Percentiles rank a stretch among this genome's conserved stretches.
These are phyloP conservation scores for Pyrus hybrid DNA, from an alignment of 331 rosid genomes.

Conservation along the genomic window DNA sequence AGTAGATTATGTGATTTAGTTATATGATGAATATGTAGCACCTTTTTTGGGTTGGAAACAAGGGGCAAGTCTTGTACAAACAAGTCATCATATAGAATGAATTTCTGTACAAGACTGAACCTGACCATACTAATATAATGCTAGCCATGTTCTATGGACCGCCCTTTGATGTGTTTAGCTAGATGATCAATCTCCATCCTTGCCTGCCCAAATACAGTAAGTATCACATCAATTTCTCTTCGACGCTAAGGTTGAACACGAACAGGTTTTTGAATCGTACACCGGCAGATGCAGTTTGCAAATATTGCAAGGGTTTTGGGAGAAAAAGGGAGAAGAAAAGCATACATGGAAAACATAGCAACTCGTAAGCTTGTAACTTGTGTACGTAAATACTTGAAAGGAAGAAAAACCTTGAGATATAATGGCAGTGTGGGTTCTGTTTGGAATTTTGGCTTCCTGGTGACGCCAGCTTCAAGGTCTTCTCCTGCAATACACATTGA, in stretches of 20 bases:
- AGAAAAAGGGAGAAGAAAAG: conserved; percentile 1
- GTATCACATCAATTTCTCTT: conserved; percentile 38
- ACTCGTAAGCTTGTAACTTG: neutral
- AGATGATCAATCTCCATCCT: conserved; percentile 50
- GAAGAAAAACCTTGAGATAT: conserved; percentile 60
- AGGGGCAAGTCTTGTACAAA: conserved; percentile 76
- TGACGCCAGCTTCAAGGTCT: conserved; percentile 78
- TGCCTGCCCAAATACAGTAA: conserved; percentile 76
- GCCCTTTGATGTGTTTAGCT: conserved; percentile 27
- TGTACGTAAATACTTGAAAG: neutral
- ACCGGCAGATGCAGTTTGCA: conserved; percentile 22
- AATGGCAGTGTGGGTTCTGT: conserved; percentile 86
- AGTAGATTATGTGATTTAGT: neutral
- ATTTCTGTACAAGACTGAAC: conserved; percentile 87
- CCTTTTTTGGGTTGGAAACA: conserved; percentile 25
- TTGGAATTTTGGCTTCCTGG: conserved; percentile 49
- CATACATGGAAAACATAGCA: conserved; percentile 3
- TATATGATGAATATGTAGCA: neutral
- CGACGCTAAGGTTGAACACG: conserved; percentile 3
- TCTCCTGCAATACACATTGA: conserved; percentile 56
- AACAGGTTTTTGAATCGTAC: conserved; percentile 16
- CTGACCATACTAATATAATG: conserved; percentile 64
- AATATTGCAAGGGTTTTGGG: neutral
- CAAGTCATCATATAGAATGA: conserved; percentile 51
- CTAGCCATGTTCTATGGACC: conserved; percentile 67